A percentile compares a stretch with the other conserved stretches of the same genome.
These are phyloP conservation scores for Trichophaea hybrida DNA, from an alignment of 2,329 filamentous ascomycete species.

Conservation along the genomic window DNA sequence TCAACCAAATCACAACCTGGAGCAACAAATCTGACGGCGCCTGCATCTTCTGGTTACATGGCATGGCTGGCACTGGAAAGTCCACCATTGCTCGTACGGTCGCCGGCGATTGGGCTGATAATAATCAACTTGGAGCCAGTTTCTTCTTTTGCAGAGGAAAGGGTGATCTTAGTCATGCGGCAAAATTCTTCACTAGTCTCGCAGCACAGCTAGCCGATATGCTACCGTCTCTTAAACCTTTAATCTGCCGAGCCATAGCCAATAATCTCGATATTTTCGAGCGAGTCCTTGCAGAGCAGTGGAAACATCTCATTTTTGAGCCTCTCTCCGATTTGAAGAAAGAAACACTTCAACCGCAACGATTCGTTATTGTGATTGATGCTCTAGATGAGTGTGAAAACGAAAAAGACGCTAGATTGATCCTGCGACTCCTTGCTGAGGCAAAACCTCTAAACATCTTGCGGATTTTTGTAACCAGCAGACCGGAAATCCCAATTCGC, in stretches of 20 bases:
- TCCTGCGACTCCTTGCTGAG: slow-evolving; percentile 18
- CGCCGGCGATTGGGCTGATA: slow-evolving; percentile 24
- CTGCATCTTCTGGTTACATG: slow-evolving; percentile 30
- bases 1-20: slow-evolving; percentile 19
- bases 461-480: slow-evolving; percentile 24
- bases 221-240: background rate
- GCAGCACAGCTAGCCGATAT: slow-evolving; percentile 4
- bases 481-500: too few relatives aligned
- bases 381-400: slow-evolving; percentile 29
- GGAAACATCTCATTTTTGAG: slow-evolving; percentile 32
- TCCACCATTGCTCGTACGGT: slow-evolving; percentile 31
- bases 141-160: slow-evolving; percentile 29
- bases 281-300: slow-evolving; percentile 31
- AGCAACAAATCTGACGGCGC: slow-evolving; percentile 6
- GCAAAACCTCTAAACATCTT: slow-evolving; percentile 9
- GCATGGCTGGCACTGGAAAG: slow-evolving; percentile 31
- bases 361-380: slow-evolving; percentile 26
- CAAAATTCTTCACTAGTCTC: slow-evolving; percentile 13
- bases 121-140: slow-evolving; percentile 29
- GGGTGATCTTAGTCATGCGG: slow-evolving; percentile 6
- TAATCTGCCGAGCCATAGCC: background rate
- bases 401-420: slow-evolving; percentile 17
- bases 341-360: slow-evolving; percentile 3
- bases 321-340: slow-evolving; percentile 27
- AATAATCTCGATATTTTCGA: slow-evolving; percentile 21